Percentiles rank a stretch among this genome's conserved stretches.
Evolutionary conservation across 345 rosid species (phyloP).

Genomic region (Moricandia arvensis): DNA sequence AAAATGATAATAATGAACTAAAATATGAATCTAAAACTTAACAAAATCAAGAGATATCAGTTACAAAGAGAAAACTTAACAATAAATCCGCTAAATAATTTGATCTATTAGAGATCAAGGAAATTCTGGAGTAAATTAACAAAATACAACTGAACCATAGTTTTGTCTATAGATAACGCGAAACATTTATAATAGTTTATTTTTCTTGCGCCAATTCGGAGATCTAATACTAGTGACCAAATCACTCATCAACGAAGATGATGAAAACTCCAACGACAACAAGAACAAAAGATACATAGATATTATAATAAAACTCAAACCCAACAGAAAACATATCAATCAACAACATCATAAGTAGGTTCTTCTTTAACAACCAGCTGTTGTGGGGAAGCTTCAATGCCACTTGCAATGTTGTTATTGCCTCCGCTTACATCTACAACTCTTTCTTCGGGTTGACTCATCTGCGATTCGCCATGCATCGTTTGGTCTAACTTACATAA

Average conservation of each 20-base stretch:
- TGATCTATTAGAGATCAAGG: no score
- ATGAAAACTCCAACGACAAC: neutral
- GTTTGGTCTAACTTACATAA: neutral
- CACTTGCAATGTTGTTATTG: neutral
- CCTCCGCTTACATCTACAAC: slow-evolving; percentile 9
- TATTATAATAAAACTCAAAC: neutral
- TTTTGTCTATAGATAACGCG: neutral
- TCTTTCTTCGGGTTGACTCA: neutral
- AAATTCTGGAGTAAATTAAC: neutral
- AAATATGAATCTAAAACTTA: no score
- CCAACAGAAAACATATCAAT: neutral
- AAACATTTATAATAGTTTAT: neutral
- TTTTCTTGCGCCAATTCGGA: neutral
- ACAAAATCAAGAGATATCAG: no score
- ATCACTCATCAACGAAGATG: neutral
- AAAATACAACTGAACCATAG: neutral
- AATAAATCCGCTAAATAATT: neutral
- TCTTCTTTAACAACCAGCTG: slow-evolving; percentile 18
- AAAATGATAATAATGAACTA: no score
- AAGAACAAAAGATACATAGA: neutral
- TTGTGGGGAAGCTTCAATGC: neutral
- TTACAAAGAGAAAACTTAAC: neutral
- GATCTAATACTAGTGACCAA: neutral
- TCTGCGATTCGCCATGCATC: neutral
- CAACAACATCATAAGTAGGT: slow-evolving; percentile 3